Evolutionary conservation across 306 rosid species (phyloP).

Genomic region (Trifolium fragiferum): DNA sequence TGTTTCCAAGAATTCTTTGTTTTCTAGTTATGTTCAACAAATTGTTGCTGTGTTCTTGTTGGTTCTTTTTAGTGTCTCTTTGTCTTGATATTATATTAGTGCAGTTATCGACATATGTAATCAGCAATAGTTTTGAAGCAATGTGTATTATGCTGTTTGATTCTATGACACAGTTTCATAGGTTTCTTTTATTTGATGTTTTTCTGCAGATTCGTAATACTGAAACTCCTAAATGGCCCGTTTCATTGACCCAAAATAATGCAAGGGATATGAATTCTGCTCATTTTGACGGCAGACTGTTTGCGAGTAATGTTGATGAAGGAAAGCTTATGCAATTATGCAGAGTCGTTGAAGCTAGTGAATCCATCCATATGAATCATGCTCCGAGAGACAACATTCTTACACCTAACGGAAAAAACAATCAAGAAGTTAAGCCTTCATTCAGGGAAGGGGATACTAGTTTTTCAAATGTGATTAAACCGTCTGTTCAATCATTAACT

Average conservation of each 20-base stretch:
- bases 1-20: too few relatives aligned
- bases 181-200: constrained; percentile 32
- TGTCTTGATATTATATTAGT: background rate
- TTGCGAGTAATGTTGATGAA: constrained; percentile 56
- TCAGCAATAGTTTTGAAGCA: background rate
- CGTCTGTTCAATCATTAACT: constrained; percentile 60
- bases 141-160: constrained; percentile 13
- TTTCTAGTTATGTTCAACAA: constrained; percentile 1
- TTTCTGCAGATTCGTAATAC: constrained; percentile 58
- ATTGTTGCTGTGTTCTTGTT: constrained; percentile 17
- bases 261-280: constrained; percentile 54
- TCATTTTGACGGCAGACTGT: constrained; percentile 53
- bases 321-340: constrained; percentile 88
- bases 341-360: constrained; percentile 81
- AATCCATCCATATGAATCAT: constrained; percentile 54
- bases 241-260: constrained; percentile 50
- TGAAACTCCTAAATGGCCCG: constrained; percentile 56
- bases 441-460: constrained; percentile 56
- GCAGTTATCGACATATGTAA: constrained; percentile 22
- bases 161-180: constrained; percentile 30
- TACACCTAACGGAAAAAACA: constrained; percentile 51
- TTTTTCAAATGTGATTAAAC: constrained; percentile 56
- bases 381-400: constrained; percentile 53
- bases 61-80: background rate
- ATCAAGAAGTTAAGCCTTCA: constrained; percentile 50